Conservation (phyloP, 768 basidiomycete genomes). For the Mrakia frigida region DNA sequence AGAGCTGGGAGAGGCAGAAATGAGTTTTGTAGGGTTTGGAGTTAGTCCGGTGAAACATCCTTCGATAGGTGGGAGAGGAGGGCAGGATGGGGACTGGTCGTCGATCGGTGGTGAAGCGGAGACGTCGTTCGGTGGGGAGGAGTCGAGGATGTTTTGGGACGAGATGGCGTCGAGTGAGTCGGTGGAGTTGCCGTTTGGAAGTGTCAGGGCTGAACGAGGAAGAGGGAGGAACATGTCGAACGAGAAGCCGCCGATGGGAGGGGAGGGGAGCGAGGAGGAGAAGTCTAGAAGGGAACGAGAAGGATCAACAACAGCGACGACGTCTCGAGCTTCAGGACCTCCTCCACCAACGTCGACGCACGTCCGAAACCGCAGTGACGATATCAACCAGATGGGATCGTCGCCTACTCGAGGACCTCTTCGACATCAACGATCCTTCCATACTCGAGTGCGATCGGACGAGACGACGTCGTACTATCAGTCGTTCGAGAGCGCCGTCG, state of each 20-base stretch:
- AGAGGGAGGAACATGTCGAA: slow-evolving; percentile 11
- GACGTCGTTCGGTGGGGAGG: not conserved
- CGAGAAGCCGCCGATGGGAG: not conserved
- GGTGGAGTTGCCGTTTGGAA: slow-evolving; percentile 15
- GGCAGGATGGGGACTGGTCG: too few relatives aligned
- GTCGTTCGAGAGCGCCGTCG: slow-evolving; percentile 6
- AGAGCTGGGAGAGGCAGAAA: not conserved
- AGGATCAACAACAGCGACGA: not conserved
- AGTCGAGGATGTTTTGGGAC: not conserved
- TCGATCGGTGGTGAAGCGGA: slow-evolving; percentile 12
- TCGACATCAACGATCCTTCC: slow-evolving; percentile 5
- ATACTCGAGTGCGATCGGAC: not conserved
- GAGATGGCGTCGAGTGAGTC: slow-evolving; percentile 7
- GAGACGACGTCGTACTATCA: slow-evolving; percentile 4
- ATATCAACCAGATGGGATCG: not conserved
- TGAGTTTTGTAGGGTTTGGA: slow-evolving; percentile 7
- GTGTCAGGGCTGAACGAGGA: slow-evolving; percentile 20
- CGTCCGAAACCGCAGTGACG: not conserved
- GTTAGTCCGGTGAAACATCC: slow-evolving; percentile 6
- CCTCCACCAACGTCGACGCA: not conserved
- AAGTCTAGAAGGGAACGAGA: not conserved
- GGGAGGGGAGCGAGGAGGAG: not conserved
- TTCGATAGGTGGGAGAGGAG: not conserved
- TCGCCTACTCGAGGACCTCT: not conserved
- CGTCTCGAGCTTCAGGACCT: not conserved